These are phyloP conservation scores for Globisporangium cylindrosporum DNA, from an alignment of 352 stramenopile species.

Conservation along the genomic window DNA sequence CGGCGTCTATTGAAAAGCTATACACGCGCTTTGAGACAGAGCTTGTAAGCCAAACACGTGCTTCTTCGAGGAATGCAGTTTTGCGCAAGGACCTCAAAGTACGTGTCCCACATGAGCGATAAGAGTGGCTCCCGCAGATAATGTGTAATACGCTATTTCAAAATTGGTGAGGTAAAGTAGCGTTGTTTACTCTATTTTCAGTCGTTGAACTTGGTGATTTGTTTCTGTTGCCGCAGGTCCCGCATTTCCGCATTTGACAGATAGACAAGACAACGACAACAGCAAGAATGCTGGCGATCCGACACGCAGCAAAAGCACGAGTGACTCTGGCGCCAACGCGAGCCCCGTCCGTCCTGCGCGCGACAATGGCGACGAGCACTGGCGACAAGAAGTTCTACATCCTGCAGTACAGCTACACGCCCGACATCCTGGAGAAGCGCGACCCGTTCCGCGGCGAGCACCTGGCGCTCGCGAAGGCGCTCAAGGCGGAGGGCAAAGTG, in stretches of 20 bases:
- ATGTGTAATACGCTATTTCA: not conserved
- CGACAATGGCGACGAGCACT: slow-evolving; percentile 35
- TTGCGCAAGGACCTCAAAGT: not conserved
- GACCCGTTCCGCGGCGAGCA: slow-evolving; percentile 65
- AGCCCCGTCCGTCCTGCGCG: slow-evolving; percentile 7
- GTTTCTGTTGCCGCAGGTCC: not conserved
- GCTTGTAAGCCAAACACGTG: not conserved
- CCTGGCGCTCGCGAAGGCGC: slow-evolving; percentile 41
- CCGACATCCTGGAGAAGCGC: slow-evolving; percentile 73
- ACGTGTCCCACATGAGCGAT: not conserved
- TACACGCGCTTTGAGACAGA: not conserved
- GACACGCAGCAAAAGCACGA: slow-evolving; percentile 2
- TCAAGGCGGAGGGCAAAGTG: slow-evolving; percentile 56
- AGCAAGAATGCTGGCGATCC: slow-evolving; percentile 2
- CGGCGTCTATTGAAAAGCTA: not conserved
- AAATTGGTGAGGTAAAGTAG: not conserved
- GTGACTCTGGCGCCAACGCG: not conserved
- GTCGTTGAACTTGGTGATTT: slow-evolving; percentile 4
- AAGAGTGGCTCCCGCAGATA: not conserved
- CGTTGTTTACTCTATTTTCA: not conserved
- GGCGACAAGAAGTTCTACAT: slow-evolving; percentile 66
- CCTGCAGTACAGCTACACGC: slow-evolving; percentile 70
- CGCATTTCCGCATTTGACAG: slow-evolving; percentile 1
- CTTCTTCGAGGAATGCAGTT: not conserved
- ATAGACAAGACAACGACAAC: not conserved